These are phyloP conservation scores for Kazachstania kunashirensis DNA, from an alignment of 805 yeast genomes.

Conservation along the genomic window DNA sequence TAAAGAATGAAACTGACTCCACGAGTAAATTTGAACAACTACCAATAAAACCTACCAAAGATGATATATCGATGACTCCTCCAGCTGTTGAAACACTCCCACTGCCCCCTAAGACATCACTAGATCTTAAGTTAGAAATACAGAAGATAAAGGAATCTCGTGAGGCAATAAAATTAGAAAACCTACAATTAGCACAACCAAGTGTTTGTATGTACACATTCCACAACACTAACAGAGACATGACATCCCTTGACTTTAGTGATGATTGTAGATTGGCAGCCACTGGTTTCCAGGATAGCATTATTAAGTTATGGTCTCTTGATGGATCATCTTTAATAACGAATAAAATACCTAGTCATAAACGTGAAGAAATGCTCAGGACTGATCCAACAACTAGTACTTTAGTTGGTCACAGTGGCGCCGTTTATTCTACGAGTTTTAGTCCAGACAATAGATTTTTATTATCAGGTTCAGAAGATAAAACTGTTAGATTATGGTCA, in stretches of 20 bases:
- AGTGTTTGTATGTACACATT: conserved; percentile 97
- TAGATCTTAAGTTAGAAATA: conserved; percentile 73
- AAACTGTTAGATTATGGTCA: conserved; percentile 89
- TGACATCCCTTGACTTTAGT: conserved; percentile 81
- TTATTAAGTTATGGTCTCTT: conserved; percentile 82
- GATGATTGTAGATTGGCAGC: conserved; percentile 81
- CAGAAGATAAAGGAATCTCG: conserved; percentile 74
- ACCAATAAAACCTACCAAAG: conserved; percentile 27
- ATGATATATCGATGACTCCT: conserved; percentile 38
- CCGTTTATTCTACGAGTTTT: conserved; percentile 83
- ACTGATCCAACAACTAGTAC: conserved; percentile 20
- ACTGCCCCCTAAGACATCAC: conserved; percentile 70
- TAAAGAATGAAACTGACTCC: conserved; percentile 8
- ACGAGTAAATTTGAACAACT: conserved; percentile 8
- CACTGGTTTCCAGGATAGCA: conserved; percentile 90
- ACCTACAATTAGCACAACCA: conserved; percentile 73
- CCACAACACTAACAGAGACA: conserved; percentile 84
- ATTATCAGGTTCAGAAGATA: conserved; percentile 80
- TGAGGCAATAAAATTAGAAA: conserved; percentile 56
- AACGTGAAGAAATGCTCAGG: conserved; percentile 30
- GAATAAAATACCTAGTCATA: conserved; percentile 49
- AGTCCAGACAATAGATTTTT: conserved; percentile 82
- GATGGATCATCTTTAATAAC: conserved; percentile 78
- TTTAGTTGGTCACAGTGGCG: conserved; percentile 86
- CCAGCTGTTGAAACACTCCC: conserved; percentile 75